Evolutionary conservation across 2,329 filamentous ascomycete species (phyloP).

Genomic region (Bipolaris oryzae): DNA sequence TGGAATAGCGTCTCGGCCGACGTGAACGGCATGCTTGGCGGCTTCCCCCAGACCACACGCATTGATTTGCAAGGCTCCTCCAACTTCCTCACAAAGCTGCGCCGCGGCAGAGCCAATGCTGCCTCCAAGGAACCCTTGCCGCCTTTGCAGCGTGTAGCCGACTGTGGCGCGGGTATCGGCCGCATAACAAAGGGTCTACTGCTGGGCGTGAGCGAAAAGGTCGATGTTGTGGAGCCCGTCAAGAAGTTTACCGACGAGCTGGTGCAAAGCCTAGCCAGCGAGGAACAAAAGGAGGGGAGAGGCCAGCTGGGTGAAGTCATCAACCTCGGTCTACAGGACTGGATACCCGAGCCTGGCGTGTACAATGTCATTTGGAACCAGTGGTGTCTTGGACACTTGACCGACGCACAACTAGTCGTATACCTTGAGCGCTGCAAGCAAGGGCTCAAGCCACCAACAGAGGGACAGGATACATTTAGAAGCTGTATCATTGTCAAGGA

Average conservation of each 20-base stretch:
- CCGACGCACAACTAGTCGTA: conserved; percentile 70
- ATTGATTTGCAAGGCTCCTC: conserved; percentile 74
- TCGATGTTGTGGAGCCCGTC: conserved; percentile 87
- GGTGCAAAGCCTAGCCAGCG: conserved; percentile 29
- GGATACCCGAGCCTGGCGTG: conserved; percentile 56
- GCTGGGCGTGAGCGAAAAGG: conserved; percentile 68
- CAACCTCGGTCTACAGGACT: conserved; percentile 76
- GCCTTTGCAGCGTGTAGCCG: conserved; percentile 55
- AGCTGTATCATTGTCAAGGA: conserved; percentile 76
- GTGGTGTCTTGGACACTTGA: conserved; percentile 87
- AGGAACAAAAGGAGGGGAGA: conserved; percentile 28
- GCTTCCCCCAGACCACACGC: conserved; percentile 69
- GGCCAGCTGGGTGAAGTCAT: conserved; percentile 67
- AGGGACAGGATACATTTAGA: conserved; percentile 49
- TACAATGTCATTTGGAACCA: conserved; percentile 91
- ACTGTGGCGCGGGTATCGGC: conserved; percentile 76
- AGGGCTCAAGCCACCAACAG: conserved; percentile 49
- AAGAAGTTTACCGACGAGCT: conserved; percentile 76
- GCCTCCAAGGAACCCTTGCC: conserved; percentile 30
- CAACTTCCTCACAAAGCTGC: conserved; percentile 71
- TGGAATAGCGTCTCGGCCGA: conserved; percentile 60
- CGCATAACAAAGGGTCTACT: conserved; percentile 80
- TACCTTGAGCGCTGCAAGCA: conserved; percentile 69
- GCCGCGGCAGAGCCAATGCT: conserved; percentile 38
- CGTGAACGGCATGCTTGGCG: conserved; percentile 80